Base-by-base conservation (phyloP, 768 basidiomycete species). In the Nevesoporus exiguus region DNA sequence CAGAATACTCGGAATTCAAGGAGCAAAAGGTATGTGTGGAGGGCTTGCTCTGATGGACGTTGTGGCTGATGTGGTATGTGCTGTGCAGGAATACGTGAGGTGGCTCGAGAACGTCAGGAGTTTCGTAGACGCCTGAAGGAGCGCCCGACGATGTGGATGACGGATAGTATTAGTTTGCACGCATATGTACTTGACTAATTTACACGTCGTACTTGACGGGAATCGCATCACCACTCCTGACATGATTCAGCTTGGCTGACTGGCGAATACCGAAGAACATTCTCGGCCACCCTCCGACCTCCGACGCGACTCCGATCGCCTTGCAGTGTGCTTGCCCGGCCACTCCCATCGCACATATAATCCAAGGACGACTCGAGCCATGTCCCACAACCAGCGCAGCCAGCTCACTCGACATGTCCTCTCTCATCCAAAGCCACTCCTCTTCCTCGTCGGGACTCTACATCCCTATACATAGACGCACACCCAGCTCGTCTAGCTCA, bases 1-100 rank as follows among this genome's bases (percentile, higher is more conserved):
- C 90, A 17, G 88, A 94, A 57, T 93, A 92, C 66, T 85, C 88
- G 14, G 86, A 90, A 66, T 76, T 77, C 76, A 98, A 97, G 79
- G 95, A 98, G 67, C 95, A 98, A 76, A 85, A 86, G 82, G 93
- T 93, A 14, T 2, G 70, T 63, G 0, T 27, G 15, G 7, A 5
- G 47, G 52, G 24, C 43, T 0, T 47, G 36, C 5, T 43, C 10
- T 41, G 57, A 41, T 25, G 47, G 8, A 3, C 5, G 55, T 9
- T 60, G 31, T 49, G 54, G 17, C 55, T 58, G 50, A 47, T 25
- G 11, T 30, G 21, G 36, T 9, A 4, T 34, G 52, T 36, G 52
- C 30, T 57, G 36, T 56, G 49, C 46, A 94, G 93, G 95, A 98
- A 75, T 98, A 98, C 73, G 82, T 93, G 64, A 78, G 76, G 60